phyloP scores from a whole-genome alignment of 1,284 basidiomycete genomes.

The Ganoderma sinense region DNA sequence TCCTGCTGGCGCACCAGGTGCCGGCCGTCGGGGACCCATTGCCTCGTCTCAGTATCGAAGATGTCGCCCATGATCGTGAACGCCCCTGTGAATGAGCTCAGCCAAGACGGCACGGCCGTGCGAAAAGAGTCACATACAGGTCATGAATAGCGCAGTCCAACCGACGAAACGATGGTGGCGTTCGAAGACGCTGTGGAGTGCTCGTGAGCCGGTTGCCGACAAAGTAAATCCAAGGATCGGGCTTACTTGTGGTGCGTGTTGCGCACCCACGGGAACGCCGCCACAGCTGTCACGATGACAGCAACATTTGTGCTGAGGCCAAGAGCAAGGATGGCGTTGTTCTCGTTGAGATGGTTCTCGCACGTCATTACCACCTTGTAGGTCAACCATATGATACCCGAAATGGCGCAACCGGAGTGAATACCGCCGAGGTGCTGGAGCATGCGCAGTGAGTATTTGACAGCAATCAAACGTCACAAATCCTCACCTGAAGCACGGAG shows the following conservation, averaged over 20 bases:
- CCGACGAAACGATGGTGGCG: constrained; percentile 80
- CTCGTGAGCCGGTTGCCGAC: constrained; percentile 20
- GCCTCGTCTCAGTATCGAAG: constrained; percentile 57
- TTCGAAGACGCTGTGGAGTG: constrained; percentile 65
- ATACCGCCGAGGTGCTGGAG: constrained; percentile 77
- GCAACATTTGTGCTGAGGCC: constrained; percentile 65
- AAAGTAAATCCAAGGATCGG: not conserved
- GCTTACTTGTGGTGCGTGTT: constrained; percentile 81
- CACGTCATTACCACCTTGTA: constrained; percentile 66
- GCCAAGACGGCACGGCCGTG: constrained; percentile 10
- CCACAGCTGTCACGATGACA: constrained; percentile 60
- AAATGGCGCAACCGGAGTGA: constrained; percentile 75
- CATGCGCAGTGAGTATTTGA: not conserved
- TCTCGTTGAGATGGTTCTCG: constrained; percentile 52
- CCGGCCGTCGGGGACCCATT: constrained; percentile 62
- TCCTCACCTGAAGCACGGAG: constrained; percentile 66
- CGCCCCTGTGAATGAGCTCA: constrained; percentile 49
- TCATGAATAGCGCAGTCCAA: constrained; percentile 69
- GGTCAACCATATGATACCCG: constrained; percentile 71
- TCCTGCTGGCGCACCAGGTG: constrained; percentile 72
- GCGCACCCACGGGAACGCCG: constrained; percentile 76
- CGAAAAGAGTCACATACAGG: constrained; percentile 49
- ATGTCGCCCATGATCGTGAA: constrained; percentile 73
- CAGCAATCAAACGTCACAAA: not conserved
- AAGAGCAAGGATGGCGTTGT: constrained; percentile 61